A percentile compares a stretch with the other conserved stretches of the same genome.
These are phyloP conservation scores for Candida tunisiensis DNA, from an alignment of 1,139 yeast species.

Conservation along the genomic window DNA sequence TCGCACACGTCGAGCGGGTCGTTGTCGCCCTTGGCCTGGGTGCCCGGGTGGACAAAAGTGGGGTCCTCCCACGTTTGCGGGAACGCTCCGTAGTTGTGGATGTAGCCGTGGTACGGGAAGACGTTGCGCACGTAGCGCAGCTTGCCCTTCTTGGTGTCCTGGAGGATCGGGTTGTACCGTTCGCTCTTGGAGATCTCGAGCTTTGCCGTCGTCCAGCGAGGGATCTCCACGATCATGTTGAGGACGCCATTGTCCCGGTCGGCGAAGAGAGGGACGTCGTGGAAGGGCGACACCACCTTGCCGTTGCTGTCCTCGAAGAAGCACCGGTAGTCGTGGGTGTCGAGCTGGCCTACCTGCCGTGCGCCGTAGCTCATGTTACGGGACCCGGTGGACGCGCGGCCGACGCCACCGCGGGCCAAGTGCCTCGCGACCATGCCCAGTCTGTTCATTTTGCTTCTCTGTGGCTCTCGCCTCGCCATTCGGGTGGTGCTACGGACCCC, in stretches of 20 bases:
- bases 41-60: slow-evolving; percentile 44
- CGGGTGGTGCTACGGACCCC: too few relatives aligned
- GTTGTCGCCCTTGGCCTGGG: slow-evolving; percentile 53
- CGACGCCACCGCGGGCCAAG: too few relatives aligned
- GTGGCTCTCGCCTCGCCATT: too few relatives aligned
- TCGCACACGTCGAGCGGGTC: slow-evolving; percentile 89
- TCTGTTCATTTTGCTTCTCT: too few relatives aligned
- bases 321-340: slow-evolving; percentile 69
- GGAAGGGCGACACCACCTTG: slow-evolving; percentile 49
- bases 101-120: slow-evolving; percentile 84
- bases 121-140: slow-evolving; percentile 74
- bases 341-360: slow-evolving; percentile 44
- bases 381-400: slow-evolving; percentile 20
- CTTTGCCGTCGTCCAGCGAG: slow-evolving; percentile 85
- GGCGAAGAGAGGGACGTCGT: slow-evolving; percentile 63
- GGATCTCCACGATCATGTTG: slow-evolving; percentile 80
- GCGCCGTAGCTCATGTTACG: slow-evolving; percentile 62
- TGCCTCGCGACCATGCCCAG: too few relatives aligned
- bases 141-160: slow-evolving; percentile 73
- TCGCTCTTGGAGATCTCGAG: slow-evolving; percentile 59
- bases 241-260: slow-evolving; percentile 48
- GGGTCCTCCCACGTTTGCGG: slow-evolving; percentile 97
- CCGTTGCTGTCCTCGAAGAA: slow-evolving; percentile 29
- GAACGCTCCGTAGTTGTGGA: slow-evolving; percentile 86
- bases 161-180: slow-evolving; percentile 66